Evolutionary conservation across 805 yeast genomes (phyloP).

Genomic region (Isabelozyma rhagii): DNA sequence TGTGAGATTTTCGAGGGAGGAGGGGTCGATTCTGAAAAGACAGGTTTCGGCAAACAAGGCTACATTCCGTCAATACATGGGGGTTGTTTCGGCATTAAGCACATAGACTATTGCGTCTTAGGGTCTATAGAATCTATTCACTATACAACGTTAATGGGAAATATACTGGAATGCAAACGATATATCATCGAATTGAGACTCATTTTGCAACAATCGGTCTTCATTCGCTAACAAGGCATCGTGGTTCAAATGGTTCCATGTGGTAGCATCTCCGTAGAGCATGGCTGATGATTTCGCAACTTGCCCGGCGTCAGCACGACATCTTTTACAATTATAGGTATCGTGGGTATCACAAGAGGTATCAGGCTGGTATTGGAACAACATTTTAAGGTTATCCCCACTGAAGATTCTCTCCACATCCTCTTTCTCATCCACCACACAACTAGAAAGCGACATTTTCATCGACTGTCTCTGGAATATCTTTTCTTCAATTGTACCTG

Average conservation of each 20-base stretch:
- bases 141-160: slow-evolving; percentile 51
- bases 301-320: slow-evolving; percentile 51
- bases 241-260: slow-evolving; percentile 90
- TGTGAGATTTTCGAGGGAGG: too few relatives aligned
- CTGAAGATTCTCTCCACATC: slow-evolving; percentile 92
- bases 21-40: not conserved
- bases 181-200: slow-evolving; percentile 62
- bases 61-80: not conserved
- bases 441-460: slow-evolving; percentile 87
- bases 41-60: not conserved
- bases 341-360: slow-evolving; percentile 90
- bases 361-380: slow-evolving; percentile 66
- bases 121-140: not conserved
- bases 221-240: slow-evolving; percentile 61
- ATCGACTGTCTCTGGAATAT: slow-evolving; percentile 94
- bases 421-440: slow-evolving; percentile 95
- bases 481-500: slow-evolving; percentile 95
- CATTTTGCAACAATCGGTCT: slow-evolving; percentile 76
- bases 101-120: too few relatives aligned
- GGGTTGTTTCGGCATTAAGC: not conserved
- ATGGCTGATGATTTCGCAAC: slow-evolving; percentile 68
- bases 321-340: slow-evolving; percentile 83
- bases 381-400: slow-evolving; percentile 70
- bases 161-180: slow-evolving; percentile 91
- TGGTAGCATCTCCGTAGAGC: slow-evolving; percentile 95